phyloP scores from a whole-genome alignment of 495 filamentous ascomycete genomes.

The Penicillium longicatenatum region DNA sequence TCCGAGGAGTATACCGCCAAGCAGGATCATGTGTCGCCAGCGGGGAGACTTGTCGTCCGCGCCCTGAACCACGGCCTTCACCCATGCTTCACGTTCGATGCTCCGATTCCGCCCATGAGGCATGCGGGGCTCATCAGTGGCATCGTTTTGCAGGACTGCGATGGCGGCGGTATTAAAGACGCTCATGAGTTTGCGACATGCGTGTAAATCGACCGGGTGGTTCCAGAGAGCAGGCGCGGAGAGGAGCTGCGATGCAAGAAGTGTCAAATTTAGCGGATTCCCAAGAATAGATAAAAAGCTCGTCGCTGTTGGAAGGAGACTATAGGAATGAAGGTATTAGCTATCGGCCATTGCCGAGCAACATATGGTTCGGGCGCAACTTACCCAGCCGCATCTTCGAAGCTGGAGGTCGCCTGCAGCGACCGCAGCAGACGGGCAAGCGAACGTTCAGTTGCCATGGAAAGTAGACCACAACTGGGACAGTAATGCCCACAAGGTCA shows the following conservation, averaged over 20 bases:
- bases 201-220: slow-evolving; percentile 67
- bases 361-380: slow-evolving; percentile 25
- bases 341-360: slow-evolving; percentile 6
- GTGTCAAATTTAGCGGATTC: slow-evolving; percentile 87
- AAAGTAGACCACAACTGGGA: slow-evolving; percentile 1
- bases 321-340: slow-evolving; percentile 29
- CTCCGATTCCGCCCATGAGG: slow-evolving; percentile 47
- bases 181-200: slow-evolving; percentile 75
- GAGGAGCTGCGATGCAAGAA: slow-evolving; percentile 89
- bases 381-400: slow-evolving; percentile 57
- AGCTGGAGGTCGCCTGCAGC: slow-evolving; percentile 48
- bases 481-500: slow-evolving; percentile 12
- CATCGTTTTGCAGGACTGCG: slow-evolving; percentile 61
- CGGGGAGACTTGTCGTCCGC: slow-evolving; percentile 79
- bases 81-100: slow-evolving; percentile 72
- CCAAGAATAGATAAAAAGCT: slow-evolving; percentile 79
- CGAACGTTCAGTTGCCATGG: slow-evolving; percentile 54
- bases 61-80: slow-evolving; percentile 77
- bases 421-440: slow-evolving; percentile 54
- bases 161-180: slow-evolving; percentile 85
- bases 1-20: slow-evolving; percentile 81
- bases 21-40: slow-evolving; percentile 85
- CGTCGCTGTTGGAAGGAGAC: slow-evolving; percentile 78
- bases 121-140: slow-evolving; percentile 39
- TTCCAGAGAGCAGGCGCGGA: slow-evolving; percentile 86